phyloP scores from a whole-genome alignment of 768 basidiomycete genomes.

The Lentinula guzmanii region DNA sequence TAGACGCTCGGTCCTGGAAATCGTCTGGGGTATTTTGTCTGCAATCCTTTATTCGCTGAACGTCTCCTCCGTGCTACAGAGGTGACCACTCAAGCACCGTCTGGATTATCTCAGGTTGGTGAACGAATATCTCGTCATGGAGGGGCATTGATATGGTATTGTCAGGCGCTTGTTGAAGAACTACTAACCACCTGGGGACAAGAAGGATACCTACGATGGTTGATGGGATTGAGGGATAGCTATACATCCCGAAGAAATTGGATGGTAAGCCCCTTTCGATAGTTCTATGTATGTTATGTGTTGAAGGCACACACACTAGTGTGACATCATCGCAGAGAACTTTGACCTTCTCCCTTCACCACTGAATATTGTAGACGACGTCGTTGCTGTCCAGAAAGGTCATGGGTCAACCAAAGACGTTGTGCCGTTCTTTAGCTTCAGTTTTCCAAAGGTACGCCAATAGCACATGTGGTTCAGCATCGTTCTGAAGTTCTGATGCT shows the following conservation, averaged over 20 bases:
- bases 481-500: not conserved
- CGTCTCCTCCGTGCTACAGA: constrained; percentile 51
- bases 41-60: constrained; percentile 53
- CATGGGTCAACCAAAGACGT: not conserved
- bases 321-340: constrained; percentile 5
- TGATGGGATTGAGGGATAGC: not conserved
- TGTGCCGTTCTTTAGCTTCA: constrained; percentile 6
- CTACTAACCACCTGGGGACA: constrained; percentile 3
- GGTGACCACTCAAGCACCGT: constrained; percentile 45
- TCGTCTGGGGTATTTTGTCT: constrained; percentile 39
- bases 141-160: not conserved
- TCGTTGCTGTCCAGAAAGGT: not conserved
- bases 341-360: constrained; percentile 8
- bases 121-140: constrained; percentile 13
- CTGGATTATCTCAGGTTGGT: constrained; percentile 44
- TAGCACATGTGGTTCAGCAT: too few relatives aligned
- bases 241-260: constrained; percentile 8
- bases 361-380: not conserved
- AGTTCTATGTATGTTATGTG: not conserved
- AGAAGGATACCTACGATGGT: constrained; percentile 6
- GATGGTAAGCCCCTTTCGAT: not conserved
- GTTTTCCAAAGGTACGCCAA: constrained; percentile 1
- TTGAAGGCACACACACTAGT: not conserved
- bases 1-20: constrained; percentile 9
- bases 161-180: not conserved